Percentiles rank a stretch among this genome's conserved stretches.
These are phyloP conservation scores for Citrus mangshanensis DNA, from an alignment of 345 rosid species.

Conservation along the genomic window DNA sequence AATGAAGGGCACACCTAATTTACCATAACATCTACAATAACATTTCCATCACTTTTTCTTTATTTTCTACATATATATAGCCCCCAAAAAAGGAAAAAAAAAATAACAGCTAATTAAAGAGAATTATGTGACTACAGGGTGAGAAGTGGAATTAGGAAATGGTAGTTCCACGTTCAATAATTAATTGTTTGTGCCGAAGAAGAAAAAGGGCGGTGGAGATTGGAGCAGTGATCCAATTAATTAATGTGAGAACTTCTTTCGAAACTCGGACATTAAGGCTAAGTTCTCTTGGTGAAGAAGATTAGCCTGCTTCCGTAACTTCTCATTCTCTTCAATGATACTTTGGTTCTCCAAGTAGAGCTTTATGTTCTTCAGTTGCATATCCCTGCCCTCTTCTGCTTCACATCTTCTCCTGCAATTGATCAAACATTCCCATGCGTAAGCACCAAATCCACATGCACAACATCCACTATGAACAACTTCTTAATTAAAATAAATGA, in stretches of 20 bases:
- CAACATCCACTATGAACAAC: background rate
- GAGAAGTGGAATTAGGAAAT: background rate
- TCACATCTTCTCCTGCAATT: slow-evolving; percentile 27
- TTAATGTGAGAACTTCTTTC: slow-evolving; percentile 33
- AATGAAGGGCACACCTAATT: background rate
- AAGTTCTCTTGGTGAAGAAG: slow-evolving; percentile 59
- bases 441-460: background rate
- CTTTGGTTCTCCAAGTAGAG: slow-evolving; percentile 56
- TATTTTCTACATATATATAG: background rate
- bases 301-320: slow-evolving; percentile 49
- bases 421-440: background rate
- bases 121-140: background rate
- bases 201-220: slow-evolving; percentile 23
- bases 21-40: background rate
- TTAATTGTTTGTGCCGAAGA: slow-evolving; percentile 16
- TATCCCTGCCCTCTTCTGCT: slow-evolving; percentile 29
- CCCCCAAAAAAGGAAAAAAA: background rate
- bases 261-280: slow-evolving; percentile 44
- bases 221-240: slow-evolving; percentile 21
- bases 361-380: slow-evolving; percentile 56
- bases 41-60: background rate
- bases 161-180: background rate
- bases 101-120: background rate
- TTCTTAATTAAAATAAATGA: background rate
- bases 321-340: slow-evolving; percentile 62